A percentile compares a stretch with the other conserved stretches of the same genome.
phyloP scores from a whole-genome alignment of 805 yeast genomes.

The Metschnikowia colocasiae region DNA sequence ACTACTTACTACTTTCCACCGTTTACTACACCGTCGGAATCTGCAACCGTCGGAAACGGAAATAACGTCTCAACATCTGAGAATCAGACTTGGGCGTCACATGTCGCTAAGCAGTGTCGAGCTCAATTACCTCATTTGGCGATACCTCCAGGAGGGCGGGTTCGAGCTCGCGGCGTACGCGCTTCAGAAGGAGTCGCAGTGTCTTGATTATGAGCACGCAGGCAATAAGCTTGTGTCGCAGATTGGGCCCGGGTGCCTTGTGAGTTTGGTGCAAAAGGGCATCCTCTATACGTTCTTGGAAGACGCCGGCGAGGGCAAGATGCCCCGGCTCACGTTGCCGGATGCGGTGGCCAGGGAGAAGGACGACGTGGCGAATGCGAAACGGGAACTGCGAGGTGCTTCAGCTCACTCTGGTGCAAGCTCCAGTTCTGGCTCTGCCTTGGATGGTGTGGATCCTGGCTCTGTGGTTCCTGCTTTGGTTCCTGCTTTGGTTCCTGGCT shows the following conservation, averaged over 20 bases:
- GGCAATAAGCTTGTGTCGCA: conserved; percentile 37
- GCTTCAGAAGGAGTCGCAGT: conserved; percentile 67
- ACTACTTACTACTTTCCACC: too few species aligned
- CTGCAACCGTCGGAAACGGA: too few species aligned
- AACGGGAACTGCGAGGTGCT: too few species aligned
- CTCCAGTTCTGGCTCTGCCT: too few species aligned
- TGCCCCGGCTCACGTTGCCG: conserved; percentile 32
- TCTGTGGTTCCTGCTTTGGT: too few species aligned
- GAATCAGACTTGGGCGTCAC: too few species aligned
- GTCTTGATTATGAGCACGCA: conserved; percentile 50
- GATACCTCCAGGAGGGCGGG: conserved; percentile 86
- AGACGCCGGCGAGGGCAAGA: conserved; percentile 39
- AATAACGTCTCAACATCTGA: too few species aligned
- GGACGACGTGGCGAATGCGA: conserved; percentile 11
- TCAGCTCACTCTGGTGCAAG: too few species aligned
- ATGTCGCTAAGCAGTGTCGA: conserved; percentile 85
- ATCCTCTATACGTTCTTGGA: conserved; percentile 73
- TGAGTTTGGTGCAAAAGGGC: conserved; percentile 81
- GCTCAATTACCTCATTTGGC: conserved; percentile 87
- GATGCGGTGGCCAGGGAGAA: conserved; percentile 50
- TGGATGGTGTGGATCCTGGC: too few species aligned
- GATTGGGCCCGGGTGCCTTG: conserved; percentile 78
- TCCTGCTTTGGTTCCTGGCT: too few species aligned
- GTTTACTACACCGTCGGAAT: too few species aligned
- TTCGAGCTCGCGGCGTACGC: conserved; percentile 76